Evolutionary conservation across 345 rosid genomes (phyloP), one percentile per base, ranked within the genome.

Genomic region (Melaleuca alternifolia): DNA sequence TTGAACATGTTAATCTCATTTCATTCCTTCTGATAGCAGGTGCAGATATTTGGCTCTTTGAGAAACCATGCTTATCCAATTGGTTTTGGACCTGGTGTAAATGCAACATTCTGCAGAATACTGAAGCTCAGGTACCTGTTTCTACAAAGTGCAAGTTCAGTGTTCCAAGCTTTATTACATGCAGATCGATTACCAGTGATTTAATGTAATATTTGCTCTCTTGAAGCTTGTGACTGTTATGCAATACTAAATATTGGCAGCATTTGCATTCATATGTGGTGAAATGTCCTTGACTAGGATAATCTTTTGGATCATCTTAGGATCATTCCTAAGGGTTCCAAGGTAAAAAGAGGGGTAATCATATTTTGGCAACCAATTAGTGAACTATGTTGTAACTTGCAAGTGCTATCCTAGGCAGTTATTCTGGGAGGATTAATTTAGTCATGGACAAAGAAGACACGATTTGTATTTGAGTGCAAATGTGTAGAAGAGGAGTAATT

Each of bases 81-180:
- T 88, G 98, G 97, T 88, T 93, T 97, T 84, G 95, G 96, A 53
- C 91, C 94, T 76, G 95, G 96, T 85, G 91, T 84, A 33, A 91
- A 90, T 87, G 98, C 97, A 76, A 93, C 96, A 23, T 97, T 97
- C 90, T 91, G 93, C 86, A 92, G 97, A 79, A 85, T 97, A 89
- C 96, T 95, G 84, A 87, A 89, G 85, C 85, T 87, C 23, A 85
- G 96, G 99, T 97, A 91, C 87, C 85, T 85, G 30, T 51, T 86
- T 62, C 50, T 75, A 48, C 57, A 84, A 84, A 84, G 86, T 20
- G 61, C 65, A 57, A 57, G 20, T 54, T 46, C 41, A 82, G 84
- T 51, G 56, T n/a, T 83, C 54, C 41, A 33, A 14, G 53, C 56
- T 83, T 83, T 59, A 6, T 62, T 65, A 86, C 18, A 33, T 84